These are phyloP conservation scores for Jatropha podagrica DNA, from an alignment of 441 rosid genomes.

Conservation along the genomic window DNA sequence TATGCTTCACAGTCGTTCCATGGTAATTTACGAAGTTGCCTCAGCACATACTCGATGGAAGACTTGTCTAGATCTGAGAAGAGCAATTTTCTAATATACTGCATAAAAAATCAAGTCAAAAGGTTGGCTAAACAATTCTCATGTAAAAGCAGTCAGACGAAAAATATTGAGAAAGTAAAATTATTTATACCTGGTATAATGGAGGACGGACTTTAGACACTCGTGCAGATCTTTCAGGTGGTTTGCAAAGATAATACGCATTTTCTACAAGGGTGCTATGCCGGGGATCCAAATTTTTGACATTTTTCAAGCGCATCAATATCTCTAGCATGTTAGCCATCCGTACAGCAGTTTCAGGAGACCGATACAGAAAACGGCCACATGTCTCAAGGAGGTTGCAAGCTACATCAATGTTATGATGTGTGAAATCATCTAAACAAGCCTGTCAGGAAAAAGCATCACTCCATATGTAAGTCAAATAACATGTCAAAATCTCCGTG, in stretches of 20 bases:
- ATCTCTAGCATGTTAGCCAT: conserved; percentile 99
- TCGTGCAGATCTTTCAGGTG: conserved; percentile 99
- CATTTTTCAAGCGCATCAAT: conserved; percentile 99
- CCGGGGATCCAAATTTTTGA: conserved; percentile 97
- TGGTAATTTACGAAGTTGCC: conserved; percentile 98
- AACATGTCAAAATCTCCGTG: conserved; percentile 3
- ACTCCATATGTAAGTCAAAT: conserved; percentile 10
- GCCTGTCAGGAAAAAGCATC: conserved; percentile 50
- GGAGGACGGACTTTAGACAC: conserved; percentile 93
- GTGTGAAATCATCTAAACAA: conserved; percentile 98
- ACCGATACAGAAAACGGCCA: conserved; percentile 96
- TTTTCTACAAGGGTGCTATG: conserved; percentile 99
- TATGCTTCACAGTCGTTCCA: conserved; percentile 96
- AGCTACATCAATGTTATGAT: conserved; percentile 98
- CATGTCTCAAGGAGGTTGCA: conserved; percentile 99
- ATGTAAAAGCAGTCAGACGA: conserved; percentile 15
- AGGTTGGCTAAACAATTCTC: conserved; percentile 4
- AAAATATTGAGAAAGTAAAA: conserved; percentile 16
- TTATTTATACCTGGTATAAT: conserved; percentile 70
- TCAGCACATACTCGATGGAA: conserved; percentile 87
- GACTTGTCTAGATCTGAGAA: conserved; percentile 98
- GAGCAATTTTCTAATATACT: conserved; percentile 91
- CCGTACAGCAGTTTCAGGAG: conserved; percentile 92
- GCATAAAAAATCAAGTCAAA: conserved; percentile 34
- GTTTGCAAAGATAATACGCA: conserved; percentile 98